Evolutionary conservation across 78 protist species (phyloP).

Genomic region (Speleostelium caveatum): DNA sequence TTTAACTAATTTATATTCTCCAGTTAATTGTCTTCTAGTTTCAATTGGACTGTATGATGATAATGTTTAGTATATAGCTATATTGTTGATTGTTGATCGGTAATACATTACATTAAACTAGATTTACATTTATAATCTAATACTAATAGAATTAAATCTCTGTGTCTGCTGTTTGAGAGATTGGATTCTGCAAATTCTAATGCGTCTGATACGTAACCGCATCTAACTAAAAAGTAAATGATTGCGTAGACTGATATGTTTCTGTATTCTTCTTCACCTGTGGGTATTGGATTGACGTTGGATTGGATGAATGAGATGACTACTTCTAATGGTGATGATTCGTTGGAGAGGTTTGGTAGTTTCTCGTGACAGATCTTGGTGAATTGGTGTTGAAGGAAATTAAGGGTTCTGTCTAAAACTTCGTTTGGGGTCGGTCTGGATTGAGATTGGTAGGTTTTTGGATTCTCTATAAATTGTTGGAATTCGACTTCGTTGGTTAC

Average conservation of each 20-base stretch:
- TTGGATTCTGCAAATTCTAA: too few relatives aligned
- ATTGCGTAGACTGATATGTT: conserved; percentile 36
- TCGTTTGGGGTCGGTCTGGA: neutral
- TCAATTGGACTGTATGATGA: too few relatives aligned
- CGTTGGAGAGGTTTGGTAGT: conserved; percentile 31
- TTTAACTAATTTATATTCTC: conserved; percentile 31
- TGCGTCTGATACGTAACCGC: too few relatives aligned
- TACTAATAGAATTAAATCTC: too few relatives aligned
- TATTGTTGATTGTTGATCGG: too few relatives aligned
- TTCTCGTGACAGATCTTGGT: neutral
- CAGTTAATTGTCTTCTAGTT: neutral
- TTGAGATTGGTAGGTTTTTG: too few relatives aligned
- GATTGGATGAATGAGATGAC: conserved; percentile 13
- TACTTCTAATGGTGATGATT: conserved; percentile 29
- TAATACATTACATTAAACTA: too few relatives aligned
- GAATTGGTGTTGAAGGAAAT: conserved; percentile 41
- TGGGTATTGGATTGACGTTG: neutral
- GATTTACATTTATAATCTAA: too few relatives aligned
- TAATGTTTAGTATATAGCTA: too few relatives aligned
- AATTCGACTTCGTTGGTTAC: neutral
- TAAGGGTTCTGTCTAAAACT: neutral
- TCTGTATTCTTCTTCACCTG: conserved; percentile 6
- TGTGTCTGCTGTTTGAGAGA: too few relatives aligned
- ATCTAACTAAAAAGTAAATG: conserved; percentile 17
- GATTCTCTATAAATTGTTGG: too few relatives aligned